Evolutionary conservation across 1,284 basidiomycete genomes (phyloP), one percentile per base, ranked within the genome.

Genomic region (Sutorius eximius): DNA sequence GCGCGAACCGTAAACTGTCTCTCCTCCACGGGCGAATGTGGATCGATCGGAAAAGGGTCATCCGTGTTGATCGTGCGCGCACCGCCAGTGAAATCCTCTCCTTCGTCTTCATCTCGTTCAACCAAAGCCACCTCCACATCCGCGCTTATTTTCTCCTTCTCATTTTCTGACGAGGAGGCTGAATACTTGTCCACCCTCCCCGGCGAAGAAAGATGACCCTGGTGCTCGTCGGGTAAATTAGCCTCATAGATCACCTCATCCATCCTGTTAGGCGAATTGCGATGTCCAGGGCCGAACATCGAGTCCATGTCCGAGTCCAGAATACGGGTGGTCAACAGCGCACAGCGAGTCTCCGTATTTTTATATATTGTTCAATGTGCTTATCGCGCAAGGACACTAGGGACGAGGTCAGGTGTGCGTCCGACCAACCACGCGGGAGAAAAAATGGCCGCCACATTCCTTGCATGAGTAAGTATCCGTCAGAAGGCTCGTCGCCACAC

Each of bases 1-100:
- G 87, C 81, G 68, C 77, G 78, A 59, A 84, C 57, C 16, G 83
- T 83, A 52, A 85, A 76, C 64, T 82, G 82, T 57, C 80, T 78
- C 16, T 75, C 76, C 68, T 86, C 82, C 48, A 77, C 74, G 0
- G 73, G 70, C 16, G 75, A 75, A 59, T 77, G 65, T n/a, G 79
- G 76, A 59, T 81, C 77, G 12, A 79, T 64, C 38, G 81, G 82
- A 70, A 85, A 84, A 6, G 81, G 82, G 38, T 67, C 57, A 37
- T 66, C 63, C 42, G 65, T 64, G 49, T 59, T 69, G 41, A 70
- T 62, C 50, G 58, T 54, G 34, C 36, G 37, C n/a, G 53, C 24
- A 15, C 24, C 7, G n/a, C 24, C 22, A 11, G 20, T 34, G 29
- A 51, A 7, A 37, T 24, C 20, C 13, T 29, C 51, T 16, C 5